Percentiles rank a stretch among this genome's conserved stretches.
Conservation (phyloP, 2,329 filamentous ascomycete species). For the Capronia coronata region DNA sequence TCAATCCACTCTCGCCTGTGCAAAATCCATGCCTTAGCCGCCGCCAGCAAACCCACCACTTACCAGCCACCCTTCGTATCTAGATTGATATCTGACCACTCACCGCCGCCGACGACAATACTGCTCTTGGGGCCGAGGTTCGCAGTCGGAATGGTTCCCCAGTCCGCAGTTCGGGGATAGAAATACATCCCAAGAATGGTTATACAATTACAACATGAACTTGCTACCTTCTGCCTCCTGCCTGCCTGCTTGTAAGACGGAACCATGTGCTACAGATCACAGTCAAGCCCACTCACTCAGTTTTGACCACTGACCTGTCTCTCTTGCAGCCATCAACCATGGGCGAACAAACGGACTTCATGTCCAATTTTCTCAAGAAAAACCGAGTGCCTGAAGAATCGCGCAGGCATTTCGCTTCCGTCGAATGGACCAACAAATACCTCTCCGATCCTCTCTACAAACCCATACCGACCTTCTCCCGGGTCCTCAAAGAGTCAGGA, state of each 20-base stretch:
- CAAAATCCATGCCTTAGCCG: background rate
- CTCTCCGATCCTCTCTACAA: constrained; percentile 33
- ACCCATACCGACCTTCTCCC: constrained; percentile 37
- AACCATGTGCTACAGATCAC: constrained; percentile 8
- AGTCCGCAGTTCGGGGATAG: background rate
- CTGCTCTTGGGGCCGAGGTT: background rate
- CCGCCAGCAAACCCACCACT: background rate
- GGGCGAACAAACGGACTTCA: constrained; percentile 19
- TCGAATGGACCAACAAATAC: constrained; percentile 24
- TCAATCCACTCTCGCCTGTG: background rate
- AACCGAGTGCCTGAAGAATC: constrained; percentile 23
- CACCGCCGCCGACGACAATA: background rate
- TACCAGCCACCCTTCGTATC: background rate
- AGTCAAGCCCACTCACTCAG: background rate
- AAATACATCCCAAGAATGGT: background rate
- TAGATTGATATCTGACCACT: background rate
- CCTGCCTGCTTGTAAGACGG: constrained; percentile 1
- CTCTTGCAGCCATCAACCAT: constrained; percentile 6
- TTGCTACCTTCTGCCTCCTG: background rate
- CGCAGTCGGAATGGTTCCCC: background rate
- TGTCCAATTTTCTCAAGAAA: constrained; percentile 22
- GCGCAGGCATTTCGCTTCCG: constrained; percentile 19
- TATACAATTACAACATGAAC: constrained; percentile 1
- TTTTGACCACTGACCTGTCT: background rate
- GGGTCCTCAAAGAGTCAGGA: constrained; percentile 36